Base-by-base conservation (phyloP, 169 alveolate genomes). In the Plasmodium blacklocki region DNA sequence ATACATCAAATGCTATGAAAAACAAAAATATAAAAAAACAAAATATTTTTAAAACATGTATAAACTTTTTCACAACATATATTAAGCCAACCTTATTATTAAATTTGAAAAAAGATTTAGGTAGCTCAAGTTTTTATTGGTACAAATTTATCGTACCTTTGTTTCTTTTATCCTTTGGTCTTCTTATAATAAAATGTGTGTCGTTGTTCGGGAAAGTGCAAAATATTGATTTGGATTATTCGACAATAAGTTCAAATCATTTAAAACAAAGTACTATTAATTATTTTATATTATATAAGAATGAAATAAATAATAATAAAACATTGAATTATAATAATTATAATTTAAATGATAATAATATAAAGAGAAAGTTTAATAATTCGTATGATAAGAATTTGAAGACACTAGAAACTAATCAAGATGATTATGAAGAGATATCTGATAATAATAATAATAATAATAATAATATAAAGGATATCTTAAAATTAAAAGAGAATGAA, bases 71-170 rank as follows among this genome's bases (percentile, higher is more conserved):
- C 52, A 12, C 49, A 11, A 62, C 52, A 60, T 68, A 83, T 47
- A 64, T 83, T 26, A 68, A 32, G 7, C 91, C 91, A n/a, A 11
- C 64, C 2, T 23, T 83, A 45, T 83, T 47, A 15, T 43, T 83
- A 23, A 83, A 68, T 18, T 21, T 83, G 7, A 68, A 68, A 21
- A 83, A 83, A 32, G 91, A 83, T n/a, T 59, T 83, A 58, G 11
- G 26, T 21, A 58, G 60, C 32, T 39, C 47, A 19, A 83, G 63
- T 71, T 83, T 83, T 71, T 83, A 83, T 43, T 83, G 80, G 80
- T 83, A 83, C 49, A 83, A 83, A 67, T 83, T 83, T 50, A 11
- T 59, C n/a, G 91, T 68, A 8, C 80, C 91, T 9, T 39, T 83
- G 9, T 47, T 83, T 32, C n/a, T 83, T 14, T 62, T 83, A 56